Conservation (phyloP, 768 basidiomycete species). For the Collybiopsis confluens region DNA sequence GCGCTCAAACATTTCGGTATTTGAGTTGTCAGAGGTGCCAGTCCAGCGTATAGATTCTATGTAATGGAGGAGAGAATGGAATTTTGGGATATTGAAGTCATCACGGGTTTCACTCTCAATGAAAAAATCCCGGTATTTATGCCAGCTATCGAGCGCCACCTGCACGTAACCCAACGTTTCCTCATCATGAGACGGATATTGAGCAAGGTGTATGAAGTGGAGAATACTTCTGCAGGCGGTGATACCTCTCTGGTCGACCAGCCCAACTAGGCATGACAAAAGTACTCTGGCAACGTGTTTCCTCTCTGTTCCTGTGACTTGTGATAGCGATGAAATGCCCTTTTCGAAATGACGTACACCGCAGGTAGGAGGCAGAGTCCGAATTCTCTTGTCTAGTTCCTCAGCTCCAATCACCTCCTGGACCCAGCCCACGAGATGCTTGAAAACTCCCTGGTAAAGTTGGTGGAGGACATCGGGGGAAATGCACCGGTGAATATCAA, state of each 20-base stretch:
- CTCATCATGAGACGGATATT: constrained; percentile 11
- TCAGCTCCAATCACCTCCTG: constrained; percentile 15
- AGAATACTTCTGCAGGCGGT: constrained; percentile 21
- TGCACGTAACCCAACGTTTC: constrained; percentile 15
- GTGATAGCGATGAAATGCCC: constrained; percentile 31
- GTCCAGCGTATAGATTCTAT: background rate
- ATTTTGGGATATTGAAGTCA: constrained; percentile 25
- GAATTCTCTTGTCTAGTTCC: constrained; percentile 35
- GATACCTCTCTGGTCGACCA: constrained; percentile 15
- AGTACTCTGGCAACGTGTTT: constrained; percentile 27
- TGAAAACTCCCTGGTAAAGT: too few species aligned
- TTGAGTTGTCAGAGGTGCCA: background rate
- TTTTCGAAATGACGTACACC: constrained; percentile 29
- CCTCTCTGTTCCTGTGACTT: too few species aligned
- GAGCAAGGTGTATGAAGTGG: constrained; percentile 27
- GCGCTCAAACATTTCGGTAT: background rate
- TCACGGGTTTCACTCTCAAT: constrained; percentile 8
- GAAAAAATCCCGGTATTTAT: constrained; percentile 17
- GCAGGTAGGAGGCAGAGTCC: constrained; percentile 24
- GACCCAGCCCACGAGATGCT: constrained; percentile 36
- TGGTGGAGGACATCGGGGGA: too few species aligned
- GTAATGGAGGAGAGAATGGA: constrained; percentile 18
- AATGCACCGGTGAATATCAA: too few species aligned
- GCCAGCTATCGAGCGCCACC: constrained; percentile 14
- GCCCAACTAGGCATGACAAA: constrained; percentile 22